Evolutionary conservation across 805 yeast genomes (phyloP).

Genomic region (Yarrowia yakushimensis): DNA sequence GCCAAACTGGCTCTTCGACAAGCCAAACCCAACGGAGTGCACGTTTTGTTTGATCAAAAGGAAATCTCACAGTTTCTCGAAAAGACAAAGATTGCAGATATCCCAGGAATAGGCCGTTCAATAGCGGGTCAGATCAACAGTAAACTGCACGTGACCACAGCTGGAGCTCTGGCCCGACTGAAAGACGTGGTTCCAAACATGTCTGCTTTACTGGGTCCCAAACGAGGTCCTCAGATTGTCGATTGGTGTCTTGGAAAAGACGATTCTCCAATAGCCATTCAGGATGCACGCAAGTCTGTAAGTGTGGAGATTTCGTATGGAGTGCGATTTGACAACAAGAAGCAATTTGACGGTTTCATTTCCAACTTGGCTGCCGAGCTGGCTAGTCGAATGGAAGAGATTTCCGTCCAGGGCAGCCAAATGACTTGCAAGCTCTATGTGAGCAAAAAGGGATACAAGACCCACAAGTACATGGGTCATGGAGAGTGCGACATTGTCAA

Average conservation of each 20-base stretch:
- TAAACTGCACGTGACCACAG: slow-evolving; percentile 37
- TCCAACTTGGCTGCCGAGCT: slow-evolving; percentile 58
- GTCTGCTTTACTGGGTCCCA: slow-evolving; percentile 56
- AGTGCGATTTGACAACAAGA: slow-evolving; percentile 59
- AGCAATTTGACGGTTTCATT: slow-evolving; percentile 64
- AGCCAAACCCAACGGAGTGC: slow-evolving; percentile 80
- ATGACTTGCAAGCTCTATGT: slow-evolving; percentile 63
- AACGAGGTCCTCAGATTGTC: slow-evolving; percentile 62
- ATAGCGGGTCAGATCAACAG: slow-evolving; percentile 47
- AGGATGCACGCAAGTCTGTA: slow-evolving; percentile 58
- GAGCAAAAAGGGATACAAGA: slow-evolving; percentile 62
- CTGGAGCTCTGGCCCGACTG: slow-evolving; percentile 43
- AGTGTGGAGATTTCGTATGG: slow-evolving; percentile 93
- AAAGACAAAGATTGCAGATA: slow-evolving; percentile 32
- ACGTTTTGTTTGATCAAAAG: slow-evolving; percentile 37
- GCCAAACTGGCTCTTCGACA: slow-evolving; percentile 69
- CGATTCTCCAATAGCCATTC: slow-evolving; percentile 48
- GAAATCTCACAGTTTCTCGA: neutral
- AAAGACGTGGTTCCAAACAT: slow-evolving; percentile 39
- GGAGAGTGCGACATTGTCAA: slow-evolving; percentile 69
- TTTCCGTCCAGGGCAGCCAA: slow-evolving; percentile 51
- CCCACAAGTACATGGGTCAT: slow-evolving; percentile 80
- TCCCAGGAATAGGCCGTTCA: slow-evolving; percentile 45
- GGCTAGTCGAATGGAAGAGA: slow-evolving; percentile 47
- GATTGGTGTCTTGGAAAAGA: slow-evolving; percentile 68